Base-by-base conservation (phyloP, 306 rosid genomes). In the Lithocarpus polystachyus region DNA sequence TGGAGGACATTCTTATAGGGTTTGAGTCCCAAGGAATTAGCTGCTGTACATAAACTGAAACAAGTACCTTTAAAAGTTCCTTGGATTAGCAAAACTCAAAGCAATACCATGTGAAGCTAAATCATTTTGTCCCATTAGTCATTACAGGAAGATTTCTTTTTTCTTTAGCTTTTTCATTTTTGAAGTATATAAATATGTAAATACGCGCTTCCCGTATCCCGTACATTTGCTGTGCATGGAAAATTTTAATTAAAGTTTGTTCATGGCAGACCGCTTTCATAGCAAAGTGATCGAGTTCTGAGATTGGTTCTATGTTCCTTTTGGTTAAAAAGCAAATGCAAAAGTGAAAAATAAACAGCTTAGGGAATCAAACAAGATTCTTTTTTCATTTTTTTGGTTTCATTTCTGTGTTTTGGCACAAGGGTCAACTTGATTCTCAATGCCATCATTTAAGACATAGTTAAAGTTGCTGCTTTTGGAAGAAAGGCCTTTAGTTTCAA, bases 371-470 rank as follows among this genome's bases (percentile, higher is more conserved):
- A 64, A 19, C 13, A 33, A 26, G 35, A 28, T 33, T 53, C n/a
- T 24, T 75, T 68, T 68, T 77, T 61, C 67, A 31, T 74, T 68
- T 81, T 73, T 76, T 40, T 40, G 45, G 69, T 68, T 77, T 61
- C 37, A 37, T 35, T 67, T 67, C 26, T 19, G 26, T 67, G 81
- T 15, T 24, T 22, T 64, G 69, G 56, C 20, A 28, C 56, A 17
- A 64, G 70, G 31, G 72, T 54, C 72, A 81, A 64, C 72, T 69
- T 77, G 83, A 77, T 84, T 81, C 83, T 65, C 75, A 45, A 55
- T 68, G 67, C 45, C 31, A 84, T 68, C 71, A 76, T 67, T 81
- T 51, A 65, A 73, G 82, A 75, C 54, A 80, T 28, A 73, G 51
- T 13, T 62, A 81, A 77, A 81, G 78, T 74, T 65, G 40, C 75